Percentiles rank a stretch among this genome's conserved stretches.
phyloP scores from a whole-genome alignment of 495 filamentous ascomycete genomes.

The Xylaria sp. region DNA sequence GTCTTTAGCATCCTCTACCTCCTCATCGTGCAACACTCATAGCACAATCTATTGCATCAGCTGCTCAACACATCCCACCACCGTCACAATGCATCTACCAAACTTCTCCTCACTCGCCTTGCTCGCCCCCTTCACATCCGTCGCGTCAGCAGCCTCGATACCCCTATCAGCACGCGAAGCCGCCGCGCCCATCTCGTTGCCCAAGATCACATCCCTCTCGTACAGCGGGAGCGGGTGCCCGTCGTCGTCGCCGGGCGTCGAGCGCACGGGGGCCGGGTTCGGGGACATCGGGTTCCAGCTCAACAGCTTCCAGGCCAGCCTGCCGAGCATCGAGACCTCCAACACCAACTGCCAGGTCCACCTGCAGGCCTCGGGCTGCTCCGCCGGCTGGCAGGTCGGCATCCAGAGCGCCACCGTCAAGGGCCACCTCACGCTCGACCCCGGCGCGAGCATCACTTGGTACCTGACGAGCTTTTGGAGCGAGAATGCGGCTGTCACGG shows the following conservation, averaged over 20 bases:
- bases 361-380: constrained; percentile 41
- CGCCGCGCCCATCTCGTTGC: constrained; percentile 35
- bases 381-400: constrained; percentile 53
- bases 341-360: constrained; percentile 52
- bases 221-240: constrained; percentile 51
- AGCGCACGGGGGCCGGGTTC: constrained; percentile 42
- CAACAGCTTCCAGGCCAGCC: constrained; percentile 43
- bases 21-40: neutral
- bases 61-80: neutral
- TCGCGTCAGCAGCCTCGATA: constrained; percentile 31
- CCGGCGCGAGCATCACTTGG: constrained; percentile 44
- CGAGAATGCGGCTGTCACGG: constrained; percentile 46
- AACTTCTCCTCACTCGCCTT: constrained; percentile 19
- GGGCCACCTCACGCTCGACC: constrained; percentile 44
- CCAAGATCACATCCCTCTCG: constrained; percentile 43
- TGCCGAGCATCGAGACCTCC: constrained; percentile 36
- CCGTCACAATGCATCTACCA: constrained; percentile 22
- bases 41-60: constrained; percentile 9
- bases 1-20: neutral
- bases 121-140: constrained; percentile 38
- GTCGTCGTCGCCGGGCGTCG: constrained; percentile 39
- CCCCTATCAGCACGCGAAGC: constrained; percentile 27
- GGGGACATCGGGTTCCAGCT: constrained; percentile 45
- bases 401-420: constrained; percentile 43
- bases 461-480: constrained; percentile 51